phyloP scores from a whole-genome alignment of 2,329 filamentous ascomycete genomes.

The Talaromyces sp. region DNA sequence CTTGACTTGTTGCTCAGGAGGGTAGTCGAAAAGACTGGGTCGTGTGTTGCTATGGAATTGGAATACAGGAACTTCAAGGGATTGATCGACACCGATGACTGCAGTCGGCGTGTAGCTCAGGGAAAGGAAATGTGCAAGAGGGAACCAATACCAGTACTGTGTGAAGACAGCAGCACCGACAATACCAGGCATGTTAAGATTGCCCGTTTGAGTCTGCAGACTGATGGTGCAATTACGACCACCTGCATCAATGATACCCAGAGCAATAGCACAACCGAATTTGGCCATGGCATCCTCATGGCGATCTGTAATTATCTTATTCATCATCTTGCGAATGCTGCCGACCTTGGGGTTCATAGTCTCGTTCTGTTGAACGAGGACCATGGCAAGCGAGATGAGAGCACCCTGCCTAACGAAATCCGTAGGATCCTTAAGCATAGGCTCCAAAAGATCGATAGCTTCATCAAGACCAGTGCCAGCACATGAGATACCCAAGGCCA shows the following conservation, averaged over 20 bases:
- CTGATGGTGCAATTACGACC: slow-evolving; percentile 98
- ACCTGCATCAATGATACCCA: slow-evolving; percentile 96
- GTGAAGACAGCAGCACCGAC: slow-evolving; percentile 98
- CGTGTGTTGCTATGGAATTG: slow-evolving; percentile 94
- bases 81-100: slow-evolving; percentile 89
- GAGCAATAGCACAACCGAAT: slow-evolving; percentile 87
- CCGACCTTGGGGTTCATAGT: slow-evolving; percentile 96
- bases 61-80: slow-evolving; percentile 88
- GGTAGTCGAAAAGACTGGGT: slow-evolving; percentile 95
- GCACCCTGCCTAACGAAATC: slow-evolving; percentile 98
- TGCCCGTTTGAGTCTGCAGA: slow-evolving; percentile 94
- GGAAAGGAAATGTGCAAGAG: slow-evolving; percentile 93
- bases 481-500: slow-evolving; percentile 97
- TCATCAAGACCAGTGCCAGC: slow-evolving; percentile 94
- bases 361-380: slow-evolving; percentile 99
- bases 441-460: slow-evolving; percentile 92
- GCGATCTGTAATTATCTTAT: slow-evolving; percentile 89
- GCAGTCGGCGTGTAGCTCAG: slow-evolving; percentile 95
- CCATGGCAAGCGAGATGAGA: slow-evolving; percentile 91
- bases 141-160: slow-evolving; percentile 99
- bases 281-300: slow-evolving; percentile 99
- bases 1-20: slow-evolving; percentile 94
- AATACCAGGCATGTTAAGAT: slow-evolving; percentile 97
- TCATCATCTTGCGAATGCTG: slow-evolving; percentile 83
- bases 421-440: slow-evolving; percentile 98